phyloP scores from a whole-genome alignment of 495 filamentous ascomycete species.

The Aspergillus sclerotioniger region DNA sequence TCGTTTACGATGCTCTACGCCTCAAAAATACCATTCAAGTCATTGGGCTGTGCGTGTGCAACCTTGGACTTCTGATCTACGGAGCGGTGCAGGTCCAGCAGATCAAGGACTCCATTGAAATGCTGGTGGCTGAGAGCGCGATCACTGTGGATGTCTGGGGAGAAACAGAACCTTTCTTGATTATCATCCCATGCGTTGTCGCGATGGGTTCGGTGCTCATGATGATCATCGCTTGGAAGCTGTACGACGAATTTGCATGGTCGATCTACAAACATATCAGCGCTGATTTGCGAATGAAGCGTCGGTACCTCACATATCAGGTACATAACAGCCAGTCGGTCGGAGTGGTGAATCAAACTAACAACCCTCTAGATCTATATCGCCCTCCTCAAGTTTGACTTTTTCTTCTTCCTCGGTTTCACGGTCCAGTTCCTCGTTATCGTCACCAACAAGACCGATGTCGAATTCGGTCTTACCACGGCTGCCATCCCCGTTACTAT shows the following conservation, averaged over 20 bases:
- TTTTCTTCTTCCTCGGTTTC: constrained; percentile 99
- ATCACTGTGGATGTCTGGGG: constrained; percentile 59
- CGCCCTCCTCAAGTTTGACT: constrained; percentile 95
- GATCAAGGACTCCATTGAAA: constrained; percentile 66
- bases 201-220: constrained; percentile 70
- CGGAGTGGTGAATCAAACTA: constrained; percentile 23
- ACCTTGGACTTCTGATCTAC: constrained; percentile 86
- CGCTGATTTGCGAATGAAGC: constrained; percentile 94
- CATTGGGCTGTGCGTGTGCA: constrained; percentile 91
- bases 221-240: constrained; percentile 79
- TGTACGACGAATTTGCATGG: constrained; percentile 99
- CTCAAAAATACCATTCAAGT: constrained; percentile 98
- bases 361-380: constrained; percentile 77
- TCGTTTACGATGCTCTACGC: constrained; percentile 90
- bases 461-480: constrained; percentile 82
- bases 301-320: constrained; percentile 94
- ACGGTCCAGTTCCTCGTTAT: constrained; percentile 97
- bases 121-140: constrained; percentile 33
- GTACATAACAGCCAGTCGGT: constrained; percentile 45
- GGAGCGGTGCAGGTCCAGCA: constrained; percentile 89
- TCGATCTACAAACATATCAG: constrained; percentile 99
- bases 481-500: constrained; percentile 90
- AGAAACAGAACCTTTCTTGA: constrained; percentile 68
- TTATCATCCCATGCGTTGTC: constrained; percentile 83
- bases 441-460: constrained; percentile 63